Percentiles rank a stretch among this genome's conserved stretches.
phyloP scores from a whole-genome alignment of 2,329 filamentous ascomycete species.

The Hypoxylon sp. region DNA sequence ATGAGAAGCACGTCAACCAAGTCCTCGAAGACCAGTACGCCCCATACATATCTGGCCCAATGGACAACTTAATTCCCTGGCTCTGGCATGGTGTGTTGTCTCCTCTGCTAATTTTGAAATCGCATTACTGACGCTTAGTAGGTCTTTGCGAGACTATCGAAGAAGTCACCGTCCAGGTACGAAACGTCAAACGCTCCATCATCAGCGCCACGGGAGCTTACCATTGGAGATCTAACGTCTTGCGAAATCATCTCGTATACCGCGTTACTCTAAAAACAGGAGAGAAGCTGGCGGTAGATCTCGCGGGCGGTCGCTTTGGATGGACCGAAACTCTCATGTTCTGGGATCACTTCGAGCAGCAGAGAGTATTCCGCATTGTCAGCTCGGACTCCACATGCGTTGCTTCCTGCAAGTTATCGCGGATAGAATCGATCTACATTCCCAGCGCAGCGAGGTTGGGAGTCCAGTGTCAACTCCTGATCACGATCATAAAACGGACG shows the following conservation, averaged over 20 bases:
- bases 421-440: background rate
- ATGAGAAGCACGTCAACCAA: background rate
- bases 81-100: conserved; percentile 8
- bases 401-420: background rate
- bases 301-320: conserved; percentile 17
- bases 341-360: conserved; percentile 15
- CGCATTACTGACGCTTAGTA: background rate
- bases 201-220: background rate
- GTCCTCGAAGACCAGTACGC: conserved; percentile 7
- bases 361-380: conserved; percentile 1
- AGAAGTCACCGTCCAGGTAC: conserved; percentile 3
- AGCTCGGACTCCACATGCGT: background rate
- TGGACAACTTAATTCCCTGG: conserved; percentile 2
- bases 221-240: background rate
- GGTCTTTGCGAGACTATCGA: conserved; percentile 1
- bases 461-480: background rate
- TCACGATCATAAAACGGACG: background rate
- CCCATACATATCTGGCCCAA: background rate
- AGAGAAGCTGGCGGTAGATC: conserved; percentile 22
- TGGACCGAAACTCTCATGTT: conserved; percentile 3
- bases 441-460: background rate
- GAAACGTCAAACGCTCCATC: conserved; percentile 20
- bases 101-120: background rate
- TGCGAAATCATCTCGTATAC: conserved; percentile 15
- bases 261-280: conserved; percentile 1